Evolutionary conservation across 2,329 filamentous ascomycete species (phyloP), one percentile per base, ranked within the genome.

Genomic region (Fusarium acutatum): DNA sequence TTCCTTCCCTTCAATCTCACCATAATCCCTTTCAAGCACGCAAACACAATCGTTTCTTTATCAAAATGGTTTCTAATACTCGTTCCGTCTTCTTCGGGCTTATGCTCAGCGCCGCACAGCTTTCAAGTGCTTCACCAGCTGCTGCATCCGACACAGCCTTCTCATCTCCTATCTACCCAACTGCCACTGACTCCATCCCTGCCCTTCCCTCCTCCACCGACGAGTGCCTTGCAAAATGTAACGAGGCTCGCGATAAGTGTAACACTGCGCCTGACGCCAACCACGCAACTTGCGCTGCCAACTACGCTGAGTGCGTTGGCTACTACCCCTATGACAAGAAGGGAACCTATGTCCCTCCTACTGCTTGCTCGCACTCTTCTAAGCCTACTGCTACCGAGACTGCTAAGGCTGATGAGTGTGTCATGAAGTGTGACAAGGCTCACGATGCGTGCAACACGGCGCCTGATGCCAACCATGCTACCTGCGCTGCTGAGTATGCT

Each of bases 51-150:
- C n/a, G 3, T 35, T 62, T 24, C 17, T 18, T 8, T 2, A 18
- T 38, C 47, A 64, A 63, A 17, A 69, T 69, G 66, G 26, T 69
- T 2, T 26, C 64, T 32, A 69, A 64, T 47, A 69, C 66, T 37
- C 64, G 66, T 63, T 69, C 66, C 18, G 6, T 69, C 24, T 7
- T 69, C 34, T 17, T 69, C 15, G 57, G 66, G 30, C 35, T 69
- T 20, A 40, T 67, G 7, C 64, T 69, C 14, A 44, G 57, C 11
- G 57, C 66, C 5, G 66, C 49, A 8, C 64, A 69, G 18, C 41
- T 69, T 28, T 54, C 49, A 5, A 68, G 22, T 12, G 66, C 66
- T 9, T 24, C 57, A 4, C 37, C 64, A 10, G 30, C 64, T 12
- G 54, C 57, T 13, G n/a, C 57, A 2, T 26, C 57, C 6, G n/a